Evolutionary conservation across 306 rosid species (phyloP).

Genomic region (Begonia fuchsioides): DNA sequence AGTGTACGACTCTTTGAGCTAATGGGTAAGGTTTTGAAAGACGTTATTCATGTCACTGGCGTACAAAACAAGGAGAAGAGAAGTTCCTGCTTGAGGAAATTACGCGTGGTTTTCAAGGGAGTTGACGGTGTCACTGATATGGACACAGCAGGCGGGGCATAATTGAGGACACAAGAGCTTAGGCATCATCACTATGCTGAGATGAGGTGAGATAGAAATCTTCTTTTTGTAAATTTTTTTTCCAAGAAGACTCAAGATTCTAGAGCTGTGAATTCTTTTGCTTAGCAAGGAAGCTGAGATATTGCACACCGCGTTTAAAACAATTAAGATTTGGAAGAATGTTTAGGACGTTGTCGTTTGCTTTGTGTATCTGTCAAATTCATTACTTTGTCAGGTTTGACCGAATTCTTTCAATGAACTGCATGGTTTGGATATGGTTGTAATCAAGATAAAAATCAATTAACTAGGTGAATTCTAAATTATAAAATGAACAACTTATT

Average conservation of each 20-base stretch:
- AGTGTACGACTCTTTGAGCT: constrained; percentile 41
- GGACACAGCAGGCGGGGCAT: constrained; percentile 86
- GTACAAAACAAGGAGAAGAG: constrained; percentile 42
- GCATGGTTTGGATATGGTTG: too few relatives aligned
- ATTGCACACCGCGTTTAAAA: too few relatives aligned
- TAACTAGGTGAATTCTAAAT: too few relatives aligned
- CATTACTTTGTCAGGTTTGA: too few relatives aligned
- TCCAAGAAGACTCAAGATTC: neutral
- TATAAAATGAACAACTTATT: too few relatives aligned
- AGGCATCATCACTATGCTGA: neutral
- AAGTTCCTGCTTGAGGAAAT: constrained; percentile 47
- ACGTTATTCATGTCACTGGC: constrained; percentile 67
- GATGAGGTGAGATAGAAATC: neutral
- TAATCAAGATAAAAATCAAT: too few relatives aligned
- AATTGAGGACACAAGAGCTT: constrained; percentile 12
- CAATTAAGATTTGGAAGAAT: too few relatives aligned
- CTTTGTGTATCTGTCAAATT: too few relatives aligned
- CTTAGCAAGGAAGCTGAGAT: neutral
- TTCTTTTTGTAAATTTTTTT: neutral
- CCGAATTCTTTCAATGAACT: too few relatives aligned
- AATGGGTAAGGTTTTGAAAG: constrained; percentile 58
- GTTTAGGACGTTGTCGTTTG: too few relatives aligned
- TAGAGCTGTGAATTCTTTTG: neutral
- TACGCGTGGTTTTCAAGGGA: constrained; percentile 64
- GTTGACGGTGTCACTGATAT: constrained; percentile 72